A percentile compares a stretch with the other conserved stretches of the same genome.
Conservation (phyloP, 306 rosid species). For the Hippophae tibetana region DNA sequence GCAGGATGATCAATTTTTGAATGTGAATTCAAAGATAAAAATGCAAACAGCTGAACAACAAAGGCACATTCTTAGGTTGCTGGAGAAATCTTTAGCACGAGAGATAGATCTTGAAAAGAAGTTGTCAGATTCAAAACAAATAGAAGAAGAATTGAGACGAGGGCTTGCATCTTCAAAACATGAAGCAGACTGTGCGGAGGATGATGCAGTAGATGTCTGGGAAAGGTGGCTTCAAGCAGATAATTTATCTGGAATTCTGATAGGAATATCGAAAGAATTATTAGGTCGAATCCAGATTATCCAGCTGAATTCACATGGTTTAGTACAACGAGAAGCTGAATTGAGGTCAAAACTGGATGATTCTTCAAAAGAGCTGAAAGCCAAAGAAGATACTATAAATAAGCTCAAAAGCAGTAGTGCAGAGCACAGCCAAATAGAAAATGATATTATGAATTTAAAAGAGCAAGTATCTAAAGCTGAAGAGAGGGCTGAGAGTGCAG, state of each 20-base stretch:
- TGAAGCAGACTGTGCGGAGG: slow-evolving; percentile 42
- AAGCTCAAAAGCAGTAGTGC: slow-evolving; percentile 22
- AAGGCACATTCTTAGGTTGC: slow-evolving; percentile 59
- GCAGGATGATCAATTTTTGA: slow-evolving; percentile 35
- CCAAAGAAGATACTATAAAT: slow-evolving; percentile 26
- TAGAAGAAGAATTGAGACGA: slow-evolving; percentile 39
- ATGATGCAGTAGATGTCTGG: slow-evolving; percentile 49
- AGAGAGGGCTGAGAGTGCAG: slow-evolving; percentile 37
- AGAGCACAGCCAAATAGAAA: slow-evolving; percentile 30
- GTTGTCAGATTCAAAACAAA: slow-evolving; percentile 35
- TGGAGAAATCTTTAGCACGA: slow-evolving; percentile 67
- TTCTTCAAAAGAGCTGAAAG: slow-evolving; percentile 29
- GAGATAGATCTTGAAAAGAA: slow-evolving; percentile 78
- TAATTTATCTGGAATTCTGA: slow-evolving; percentile 39
- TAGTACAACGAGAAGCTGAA: slow-evolving; percentile 45
- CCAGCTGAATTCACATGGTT: slow-evolving; percentile 55
- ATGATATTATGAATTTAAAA: slow-evolving; percentile 26
- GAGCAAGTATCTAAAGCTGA: slow-evolving; percentile 33
- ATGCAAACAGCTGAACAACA: slow-evolving; percentile 62
- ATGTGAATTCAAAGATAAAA: slow-evolving; percentile 28
- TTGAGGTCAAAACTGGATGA: slow-evolving; percentile 46
- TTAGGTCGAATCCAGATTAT: slow-evolving; percentile 54
- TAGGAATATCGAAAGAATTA: slow-evolving; percentile 65
- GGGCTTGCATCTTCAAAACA: slow-evolving; percentile 35
- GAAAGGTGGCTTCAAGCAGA: slow-evolving; percentile 58